Base-by-base conservation (phyloP, 768 basidiomycete species). In the Crepidotus variabilis region DNA sequence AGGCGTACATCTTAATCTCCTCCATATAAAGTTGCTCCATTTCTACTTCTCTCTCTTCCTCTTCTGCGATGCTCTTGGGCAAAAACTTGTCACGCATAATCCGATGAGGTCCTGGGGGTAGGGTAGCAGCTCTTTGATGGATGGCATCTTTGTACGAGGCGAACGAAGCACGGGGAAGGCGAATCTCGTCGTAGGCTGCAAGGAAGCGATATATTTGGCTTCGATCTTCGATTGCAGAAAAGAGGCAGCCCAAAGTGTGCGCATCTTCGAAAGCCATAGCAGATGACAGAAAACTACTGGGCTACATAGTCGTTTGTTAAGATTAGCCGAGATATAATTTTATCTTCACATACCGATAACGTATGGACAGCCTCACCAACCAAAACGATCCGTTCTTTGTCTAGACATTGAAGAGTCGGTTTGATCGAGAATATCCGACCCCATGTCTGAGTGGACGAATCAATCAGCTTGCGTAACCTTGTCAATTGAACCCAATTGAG, bases 311-410 rank as follows among this genome's bases (percentile, higher is more conserved):
- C 21, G 33, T n/a, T n/a, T n/a, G n/a, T n/a, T 53, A 13, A 14
- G 18, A 24, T n/a, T n/a, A n/a, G n/a, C n/a, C n/a, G n/a, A n/a
- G n/a, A n/a, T n/a, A n/a, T n/a, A n/a, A n/a, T n/a, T n/a, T n/a
- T n/a, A n/a, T n/a, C n/a, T n/a, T n/a, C n/a, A 47, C 52, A 33
- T 11, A 54, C 52, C n/a, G 16, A 33, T 20, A 47, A 32, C 8
- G 52, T 45, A 14, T 54, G 52, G 32, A 47, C 36, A 21, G 52
- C 52, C 5, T 54, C 52, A 32, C 52, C 52, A n/a, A 54, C 52
- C 45, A 54, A 14, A 14, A 54, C 47, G 24, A 43, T 33, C 32
- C 39, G 43, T 33, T 28, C 9, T 39, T 47, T 33, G 10, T n/a
- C 21, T 14, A 34, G 32, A 36, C 52, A 54, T 39, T 54, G 18